phyloP scores from a whole-genome alignment of 306 rosid species.

The Hippophae gyantsensis region DNA sequence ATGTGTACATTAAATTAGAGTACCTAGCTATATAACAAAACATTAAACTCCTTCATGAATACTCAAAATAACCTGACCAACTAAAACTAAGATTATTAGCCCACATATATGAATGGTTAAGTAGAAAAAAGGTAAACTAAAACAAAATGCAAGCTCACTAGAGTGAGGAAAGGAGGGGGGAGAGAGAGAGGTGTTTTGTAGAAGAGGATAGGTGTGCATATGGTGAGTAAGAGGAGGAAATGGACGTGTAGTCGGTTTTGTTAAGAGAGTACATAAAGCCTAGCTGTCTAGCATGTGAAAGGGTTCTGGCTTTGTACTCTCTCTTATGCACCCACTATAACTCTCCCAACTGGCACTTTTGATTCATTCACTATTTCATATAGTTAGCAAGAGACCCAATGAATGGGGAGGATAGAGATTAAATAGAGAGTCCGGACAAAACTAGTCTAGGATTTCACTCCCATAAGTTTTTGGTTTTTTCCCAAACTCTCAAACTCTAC shows the following conservation, averaged over 20 bases:
- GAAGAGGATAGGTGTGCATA: constrained; percentile 45
- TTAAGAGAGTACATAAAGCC: constrained; percentile 51
- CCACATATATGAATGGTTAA: too few relatives aligned
- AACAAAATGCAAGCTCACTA: constrained; percentile 1
- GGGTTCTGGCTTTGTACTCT: constrained; percentile 23
- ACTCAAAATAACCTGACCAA: too few relatives aligned
- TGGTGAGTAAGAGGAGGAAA: constrained; percentile 32
- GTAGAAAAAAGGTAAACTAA: background rate
- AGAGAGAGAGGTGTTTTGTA: constrained; percentile 16
- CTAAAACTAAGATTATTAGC: too few relatives aligned
- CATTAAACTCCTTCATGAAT: too few relatives aligned
- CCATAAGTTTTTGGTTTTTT: constrained; percentile 30
- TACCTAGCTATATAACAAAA: too few relatives aligned
- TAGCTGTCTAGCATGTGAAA: constrained; percentile 86
- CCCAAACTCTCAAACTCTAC: constrained; percentile 18
- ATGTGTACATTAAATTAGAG: too few relatives aligned
- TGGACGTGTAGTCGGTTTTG: constrained; percentile 56
- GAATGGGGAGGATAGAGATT: constrained; percentile 14
- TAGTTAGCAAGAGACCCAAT: background rate
- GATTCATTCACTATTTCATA: constrained; percentile 28
- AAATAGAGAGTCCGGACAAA: constrained; percentile 45
- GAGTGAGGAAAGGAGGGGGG: background rate
- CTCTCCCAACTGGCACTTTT: constrained; percentile 46
- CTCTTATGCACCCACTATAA: constrained; percentile 33
- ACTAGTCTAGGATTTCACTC: constrained; percentile 38